Conservation (phyloP, 306 rosid species). For the Acacia confusa region DNA sequence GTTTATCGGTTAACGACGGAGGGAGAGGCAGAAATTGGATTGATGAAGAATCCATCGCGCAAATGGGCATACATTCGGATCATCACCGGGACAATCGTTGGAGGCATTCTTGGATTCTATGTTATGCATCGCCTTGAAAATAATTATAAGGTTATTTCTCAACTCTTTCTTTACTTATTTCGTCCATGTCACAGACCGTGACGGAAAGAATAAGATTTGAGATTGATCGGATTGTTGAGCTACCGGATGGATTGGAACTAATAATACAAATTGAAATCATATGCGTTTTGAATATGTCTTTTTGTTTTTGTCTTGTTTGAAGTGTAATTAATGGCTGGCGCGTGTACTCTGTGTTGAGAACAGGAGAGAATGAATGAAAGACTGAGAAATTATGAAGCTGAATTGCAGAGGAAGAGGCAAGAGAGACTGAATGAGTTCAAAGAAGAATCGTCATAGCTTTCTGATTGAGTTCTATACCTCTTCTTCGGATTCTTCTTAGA, state of each 20-base stretch:
- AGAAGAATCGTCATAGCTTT: constrained; percentile 60
- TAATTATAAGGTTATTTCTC: constrained; percentile 59
- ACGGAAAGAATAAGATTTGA: no score
- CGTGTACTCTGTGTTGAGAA: constrained; percentile 11
- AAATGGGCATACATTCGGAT: constrained; percentile 1
- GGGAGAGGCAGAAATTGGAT: background rate
- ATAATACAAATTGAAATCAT: constrained; percentile 3
- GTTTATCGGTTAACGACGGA: background rate
- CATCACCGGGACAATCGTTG: constrained; percentile 6
- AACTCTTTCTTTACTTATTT: background rate
- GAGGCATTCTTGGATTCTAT: constrained; percentile 70
- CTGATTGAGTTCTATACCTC: background rate
- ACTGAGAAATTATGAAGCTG: constrained; percentile 58
- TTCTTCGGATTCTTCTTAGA: background rate
- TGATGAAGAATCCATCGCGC: constrained; percentile 38
- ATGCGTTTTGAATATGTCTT: background rate
- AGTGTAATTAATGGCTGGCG: background rate
- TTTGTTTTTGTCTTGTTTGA: background rate
- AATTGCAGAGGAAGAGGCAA: constrained; percentile 55
- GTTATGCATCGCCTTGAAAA: constrained; percentile 76
- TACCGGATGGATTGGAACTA: background rate
- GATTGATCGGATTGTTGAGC: background rate
- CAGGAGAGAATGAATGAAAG: constrained; percentile 81
- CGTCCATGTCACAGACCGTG: background rate
- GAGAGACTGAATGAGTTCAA: constrained; percentile 62